Evolutionary conservation across 495 filamentous ascomycete species (phyloP).

Genomic region (Penicillium flavigenum): DNA sequence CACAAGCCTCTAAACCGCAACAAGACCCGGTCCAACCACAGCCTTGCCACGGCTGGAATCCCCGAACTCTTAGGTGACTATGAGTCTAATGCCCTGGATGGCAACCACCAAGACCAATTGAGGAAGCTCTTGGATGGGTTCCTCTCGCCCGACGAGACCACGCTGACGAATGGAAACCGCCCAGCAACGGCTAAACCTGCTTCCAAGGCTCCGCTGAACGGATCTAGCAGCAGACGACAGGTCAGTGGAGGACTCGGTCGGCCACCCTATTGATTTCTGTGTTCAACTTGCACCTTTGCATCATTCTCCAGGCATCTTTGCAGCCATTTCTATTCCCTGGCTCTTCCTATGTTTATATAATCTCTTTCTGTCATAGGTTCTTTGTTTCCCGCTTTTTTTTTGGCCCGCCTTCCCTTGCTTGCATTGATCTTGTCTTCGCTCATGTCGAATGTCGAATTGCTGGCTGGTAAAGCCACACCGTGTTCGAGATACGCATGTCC

Average conservation of each 20-base stretch:
- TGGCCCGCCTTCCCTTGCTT: not conserved
- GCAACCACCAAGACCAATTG: slow-evolving; percentile 34
- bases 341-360: slow-evolving; percentile 26
- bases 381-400: not conserved
- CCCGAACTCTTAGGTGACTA: slow-evolving; percentile 12
- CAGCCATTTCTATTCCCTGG: slow-evolving; percentile 3
- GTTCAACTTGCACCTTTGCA: slow-evolving; percentile 13
- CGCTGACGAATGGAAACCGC: slow-evolving; percentile 21
- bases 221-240: slow-evolving; percentile 26
- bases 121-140: slow-evolving; percentile 42
- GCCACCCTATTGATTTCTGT: slow-evolving; percentile 44
- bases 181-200: slow-evolving; percentile 14
- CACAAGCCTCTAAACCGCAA: slow-evolving; percentile 33
- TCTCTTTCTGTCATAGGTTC: slow-evolving; percentile 2
- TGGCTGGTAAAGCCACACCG: not conserved
- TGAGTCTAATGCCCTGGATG: slow-evolving; percentile 20
- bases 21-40: slow-evolving; percentile 42
- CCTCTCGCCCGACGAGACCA: slow-evolving; percentile 28
- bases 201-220: slow-evolving; percentile 18
- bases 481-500: slow-evolving; percentile 2
- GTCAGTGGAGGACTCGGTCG: slow-evolving; percentile 40
- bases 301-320: slow-evolving; percentile 10
- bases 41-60: slow-evolving; percentile 28
- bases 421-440: slow-evolving; percentile 2
- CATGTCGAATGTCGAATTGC: not conserved